Evolutionary conservation across 768 basidiomycete species (phyloP).

Genomic region (Dictyophora rubrovolvata): DNA sequence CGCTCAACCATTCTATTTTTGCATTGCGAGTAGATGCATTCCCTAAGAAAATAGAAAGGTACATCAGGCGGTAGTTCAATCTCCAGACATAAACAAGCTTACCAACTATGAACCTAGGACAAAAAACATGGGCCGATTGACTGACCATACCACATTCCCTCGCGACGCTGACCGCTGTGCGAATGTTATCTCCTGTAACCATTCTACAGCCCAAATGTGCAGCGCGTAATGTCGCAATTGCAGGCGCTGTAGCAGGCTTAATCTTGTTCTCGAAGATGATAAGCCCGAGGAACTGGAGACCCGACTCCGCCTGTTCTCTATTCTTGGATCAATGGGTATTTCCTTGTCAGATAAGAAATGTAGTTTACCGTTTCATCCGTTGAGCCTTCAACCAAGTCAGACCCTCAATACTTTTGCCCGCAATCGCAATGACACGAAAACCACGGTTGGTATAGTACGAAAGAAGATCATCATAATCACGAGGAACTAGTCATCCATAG

Average conservation of each 20-base stretch:
- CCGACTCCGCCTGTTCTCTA: conserved; percentile 91
- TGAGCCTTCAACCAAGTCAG: conserved; percentile 97
- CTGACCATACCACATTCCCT: conserved; percentile 86
- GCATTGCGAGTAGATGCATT: conserved; percentile 30
- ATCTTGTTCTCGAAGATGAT: conserved; percentile 98
- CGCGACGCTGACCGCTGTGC: conserved; percentile 95
- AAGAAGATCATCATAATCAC: conserved; percentile 91
- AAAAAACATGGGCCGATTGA: conserved; percentile 81
- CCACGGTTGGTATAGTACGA: conserved; percentile 96
- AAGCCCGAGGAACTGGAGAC: conserved; percentile 82
- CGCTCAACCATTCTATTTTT: conserved; percentile 80
- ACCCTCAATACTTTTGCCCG: conserved; percentile 89
- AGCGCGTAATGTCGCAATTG: conserved; percentile 76
- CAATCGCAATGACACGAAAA: conserved; percentile 96
- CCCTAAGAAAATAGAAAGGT: conserved; percentile 10
- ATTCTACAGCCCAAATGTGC: conserved; percentile 93
- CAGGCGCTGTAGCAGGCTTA: conserved; percentile 83
- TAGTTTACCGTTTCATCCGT: conserved; percentile 75
- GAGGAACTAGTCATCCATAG: conserved; percentile 55
- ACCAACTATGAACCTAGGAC: conserved; percentile 74
- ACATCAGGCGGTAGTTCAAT: conserved; percentile 21
- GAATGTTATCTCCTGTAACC: conserved; percentile 96
- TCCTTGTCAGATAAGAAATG: not conserved
- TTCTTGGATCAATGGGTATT: not conserved
- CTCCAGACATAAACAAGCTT: not conserved